Evolutionary conservation across 2,329 filamentous ascomycete species (phyloP).

Genomic region (Penicillium italicum): DNA sequence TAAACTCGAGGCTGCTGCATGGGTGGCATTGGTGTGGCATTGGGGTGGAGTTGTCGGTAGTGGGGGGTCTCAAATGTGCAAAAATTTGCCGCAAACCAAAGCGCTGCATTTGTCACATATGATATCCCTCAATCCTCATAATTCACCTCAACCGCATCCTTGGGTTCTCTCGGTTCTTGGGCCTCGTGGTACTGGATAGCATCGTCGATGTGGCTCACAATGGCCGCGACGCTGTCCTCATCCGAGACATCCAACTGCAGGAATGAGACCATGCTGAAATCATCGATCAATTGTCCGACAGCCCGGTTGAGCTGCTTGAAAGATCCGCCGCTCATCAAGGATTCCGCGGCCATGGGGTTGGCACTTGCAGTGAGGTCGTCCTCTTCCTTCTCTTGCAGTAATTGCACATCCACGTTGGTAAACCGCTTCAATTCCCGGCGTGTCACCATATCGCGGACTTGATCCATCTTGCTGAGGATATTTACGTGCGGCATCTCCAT

Average conservation of each 20-base stretch:
- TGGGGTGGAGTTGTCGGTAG: neutral
- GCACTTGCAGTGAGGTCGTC: slow-evolving; percentile 52
- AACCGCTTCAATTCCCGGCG: slow-evolving; percentile 88
- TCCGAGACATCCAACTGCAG: slow-evolving; percentile 83
- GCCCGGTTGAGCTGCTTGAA: slow-evolving; percentile 82
- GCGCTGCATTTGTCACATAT: neutral
- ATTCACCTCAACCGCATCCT: slow-evolving; percentile 58
- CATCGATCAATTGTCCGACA: slow-evolving; percentile 87
- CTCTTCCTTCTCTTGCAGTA: slow-evolving; percentile 66
- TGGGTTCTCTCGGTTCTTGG: slow-evolving; percentile 82
- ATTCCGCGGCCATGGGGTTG: slow-evolving; percentile 63
- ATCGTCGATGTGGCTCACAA: slow-evolving; percentile 91
- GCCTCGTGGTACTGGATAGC: slow-evolving; percentile 91
- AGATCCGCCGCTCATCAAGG: slow-evolving; percentile 73
- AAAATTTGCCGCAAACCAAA: neutral
- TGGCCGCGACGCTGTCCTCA: slow-evolving; percentile 81
- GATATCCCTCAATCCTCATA: slow-evolving; percentile 41
- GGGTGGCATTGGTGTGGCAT: neutral
- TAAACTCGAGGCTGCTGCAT: neutral
- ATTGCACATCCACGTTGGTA: slow-evolving; percentile 74
- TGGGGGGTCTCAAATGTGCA: neutral
- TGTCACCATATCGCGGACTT: slow-evolving; percentile 83
- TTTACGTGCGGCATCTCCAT: slow-evolving; percentile 96
- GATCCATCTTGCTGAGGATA: slow-evolving; percentile 95
- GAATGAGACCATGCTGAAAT: slow-evolving; percentile 97